Conservation (phyloP, 768 basidiomycete genomes). For the Suillus hirtellus region DNA sequence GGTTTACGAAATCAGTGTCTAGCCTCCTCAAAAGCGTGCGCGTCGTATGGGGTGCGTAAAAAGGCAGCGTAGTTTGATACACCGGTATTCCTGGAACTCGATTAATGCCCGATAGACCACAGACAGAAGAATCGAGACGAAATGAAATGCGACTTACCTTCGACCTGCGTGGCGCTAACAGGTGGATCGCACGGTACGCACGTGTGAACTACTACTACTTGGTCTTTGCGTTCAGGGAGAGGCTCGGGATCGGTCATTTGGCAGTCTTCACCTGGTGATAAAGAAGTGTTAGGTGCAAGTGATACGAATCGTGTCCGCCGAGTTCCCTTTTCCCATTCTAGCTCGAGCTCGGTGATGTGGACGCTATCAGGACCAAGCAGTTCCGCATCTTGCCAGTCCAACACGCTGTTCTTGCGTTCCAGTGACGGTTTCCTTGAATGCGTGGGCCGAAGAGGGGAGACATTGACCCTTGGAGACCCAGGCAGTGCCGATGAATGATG, state of each 20-base stretch:
- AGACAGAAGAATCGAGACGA: neutral
- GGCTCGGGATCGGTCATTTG: neutral
- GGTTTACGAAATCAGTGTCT: conserved; percentile 78
- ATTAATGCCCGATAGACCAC: conserved; percentile 14
- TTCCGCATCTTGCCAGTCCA: conserved; percentile 46
- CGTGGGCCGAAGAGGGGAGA: conserved; percentile 6
- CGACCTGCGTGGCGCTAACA: conserved; percentile 66
- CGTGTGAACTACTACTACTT: conserved; percentile 59
- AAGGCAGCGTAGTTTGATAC: conserved; percentile 65
- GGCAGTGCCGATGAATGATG: conserved; percentile 17
- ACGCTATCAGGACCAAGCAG: conserved; percentile 47
- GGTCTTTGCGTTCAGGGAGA: conserved; percentile 1
- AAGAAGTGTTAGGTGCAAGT: conserved; percentile 3
- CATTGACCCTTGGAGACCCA: conserved; percentile 7
- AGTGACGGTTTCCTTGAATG: neutral
- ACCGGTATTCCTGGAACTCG: conserved; percentile 63
- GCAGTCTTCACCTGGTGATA: conserved; percentile 12
- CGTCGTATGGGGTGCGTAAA: conserved; percentile 30
- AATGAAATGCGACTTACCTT: conserved; percentile 48
- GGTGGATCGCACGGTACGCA: conserved; percentile 62
- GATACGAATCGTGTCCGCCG: conserved; percentile 14
- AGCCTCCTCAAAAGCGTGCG: conserved; percentile 60
- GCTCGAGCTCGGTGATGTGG: conserved; percentile 43
- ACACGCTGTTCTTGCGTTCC: conserved; percentile 22
- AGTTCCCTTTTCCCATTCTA: conserved; percentile 29